Evolutionary conservation across 108 stramenopile species (phyloP), one percentile per base, ranked within the genome.

Genomic region (Pseudonitzschia pungens): DNA sequence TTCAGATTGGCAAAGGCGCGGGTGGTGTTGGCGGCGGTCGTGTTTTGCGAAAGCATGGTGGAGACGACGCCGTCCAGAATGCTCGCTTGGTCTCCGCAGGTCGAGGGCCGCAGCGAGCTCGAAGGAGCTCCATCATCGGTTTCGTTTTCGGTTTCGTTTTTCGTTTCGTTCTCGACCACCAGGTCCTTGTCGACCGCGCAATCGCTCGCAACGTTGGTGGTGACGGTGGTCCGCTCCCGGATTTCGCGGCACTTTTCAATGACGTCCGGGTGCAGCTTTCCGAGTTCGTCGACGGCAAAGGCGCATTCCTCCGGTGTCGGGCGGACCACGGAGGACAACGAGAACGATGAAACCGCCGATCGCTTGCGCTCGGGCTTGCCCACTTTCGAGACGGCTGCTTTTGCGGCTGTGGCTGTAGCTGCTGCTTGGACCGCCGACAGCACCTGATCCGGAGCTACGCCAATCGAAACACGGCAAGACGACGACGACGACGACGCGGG

Each of bases 31-130:
- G 87, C 86, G 69, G 78, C 80, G 12, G 92, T 92, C 24, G 92
- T 92, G 56, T 92, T 92, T 71, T 92, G 92, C 22, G 87, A 89
- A 1, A 92, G 76, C 80, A 92, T 92, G n/a, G 92, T 92, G 20
- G 79, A 75, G 6, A 92, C 75, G 40, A 92, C 73, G 1, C 84
- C 78, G 78, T 92, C 92, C 16, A 80, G 70, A 24, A 89, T 71
- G 18, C 73, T 81, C 21, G 74, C 56, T 26, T 75, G 51, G 20
- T 32, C 43, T 7, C 60, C 77, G 59, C 79, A 83, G 2, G 73
- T 22, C 22, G 36, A 50, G 11, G 69, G 29, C 31, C 22, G 36
- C 29, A 56, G 18, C 9, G 24, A 18, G 43, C n/a, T n/a, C n/a
- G 64, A 24, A 36, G 33, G 12, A 22, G 36, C 6, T 36, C 4